Evolutionary conservation across 192 early-diverging fungal species (phyloP), one percentile per base, ranked within the genome.

Genomic region (Helicostylum pulchrum): DNA sequence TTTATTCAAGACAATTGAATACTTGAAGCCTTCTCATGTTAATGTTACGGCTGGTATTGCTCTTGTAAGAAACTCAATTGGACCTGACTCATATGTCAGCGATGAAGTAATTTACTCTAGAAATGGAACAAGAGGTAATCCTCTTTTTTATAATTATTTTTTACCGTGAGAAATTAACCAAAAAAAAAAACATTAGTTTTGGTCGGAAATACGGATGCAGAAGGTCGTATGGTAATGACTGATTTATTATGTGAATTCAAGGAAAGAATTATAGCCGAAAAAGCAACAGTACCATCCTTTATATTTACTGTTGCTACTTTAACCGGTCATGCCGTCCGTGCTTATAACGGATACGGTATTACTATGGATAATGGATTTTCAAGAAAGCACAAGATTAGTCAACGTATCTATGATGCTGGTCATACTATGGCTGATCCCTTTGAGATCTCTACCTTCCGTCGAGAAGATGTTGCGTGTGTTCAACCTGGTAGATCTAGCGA

Each of bases 181-280:
- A 26, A 26, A 2, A 26, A 26, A 26, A 26, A n/a, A n/a, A n/a
- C n/a, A 26, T 26, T 91, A 30, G 90, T 93, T 7, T 69, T 91
- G 56, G 85, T 92, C 62, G 87, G 84, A 57, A 91, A 94, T 77
- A 95, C 93, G 2, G 93, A 95, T 71, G 93, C 92, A 36, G 93
- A 95, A 74, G 93, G 93, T 39, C 87, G 93, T 20, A 87, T 94
- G 81, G 90, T 93, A 55, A 92, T 94, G 89, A 86, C 88, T 1
- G 90, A 92, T 71, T 80, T 87, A 10, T 76, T 92, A 7, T 80
- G 80, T 62, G 83, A 90, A 66, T 89, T 87, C 80, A 87, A 87
- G 65, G 90, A 92, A 77, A 71, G 71, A 53, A 81, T 83, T 19
- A 23, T 90, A 49, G 87, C 83, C 4, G 80, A 85, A n/a, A 77